Base-by-base conservation (phyloP, 805 yeast genomes). In the Helenozyma rhizophorensis region DNA sequence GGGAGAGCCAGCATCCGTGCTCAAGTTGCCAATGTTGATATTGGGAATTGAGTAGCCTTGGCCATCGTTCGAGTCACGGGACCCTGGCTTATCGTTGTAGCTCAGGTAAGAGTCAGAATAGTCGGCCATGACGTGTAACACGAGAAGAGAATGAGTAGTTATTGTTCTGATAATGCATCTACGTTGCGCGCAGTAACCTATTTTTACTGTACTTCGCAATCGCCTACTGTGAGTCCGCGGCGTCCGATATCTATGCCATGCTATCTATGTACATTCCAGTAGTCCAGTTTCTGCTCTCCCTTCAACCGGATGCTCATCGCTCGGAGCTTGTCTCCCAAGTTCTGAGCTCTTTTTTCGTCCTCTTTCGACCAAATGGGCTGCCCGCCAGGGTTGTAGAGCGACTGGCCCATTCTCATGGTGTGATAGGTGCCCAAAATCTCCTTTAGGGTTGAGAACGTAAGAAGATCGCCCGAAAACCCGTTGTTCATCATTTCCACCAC, bases 401-500 rank as follows among this genome's bases (percentile, higher is more conserved):
- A 39, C 33, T 51, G 51, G 6, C 64, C 66, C 48, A 48, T 47
- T 33, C 61, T 59, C 37, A 64, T 43, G 13, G 50, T 41, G 37
- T 60, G 51, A 36, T 65, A 63, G 25, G 64, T 65, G 23, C 51
- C 31, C 16, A 65, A 45, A 4, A 65, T 57, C 32, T 55, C 56
- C 37, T 56, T 60, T 25, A 66, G 32, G 16, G 63, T 56, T 24
- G 57, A 53, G 37, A 58, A 60, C 2, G 72, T 66, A 18, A 39
- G 33, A 18, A 50, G 24, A 32, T 66, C 63, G 2, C 72, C 72
- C 15, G 36, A 31, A 34, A 62, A 63, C 15, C 72, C 72, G 37
- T 62, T 62, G 37, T 63, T 61, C 21, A 46, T 39, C 72, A 66
- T 66, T 41, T 66, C 72, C 32, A 53, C 49, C 18, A 45, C 45